Evolutionary conservation across 164 flowering plant species (phyloP).

Genomic region (Amborella trichopoda): DNA sequence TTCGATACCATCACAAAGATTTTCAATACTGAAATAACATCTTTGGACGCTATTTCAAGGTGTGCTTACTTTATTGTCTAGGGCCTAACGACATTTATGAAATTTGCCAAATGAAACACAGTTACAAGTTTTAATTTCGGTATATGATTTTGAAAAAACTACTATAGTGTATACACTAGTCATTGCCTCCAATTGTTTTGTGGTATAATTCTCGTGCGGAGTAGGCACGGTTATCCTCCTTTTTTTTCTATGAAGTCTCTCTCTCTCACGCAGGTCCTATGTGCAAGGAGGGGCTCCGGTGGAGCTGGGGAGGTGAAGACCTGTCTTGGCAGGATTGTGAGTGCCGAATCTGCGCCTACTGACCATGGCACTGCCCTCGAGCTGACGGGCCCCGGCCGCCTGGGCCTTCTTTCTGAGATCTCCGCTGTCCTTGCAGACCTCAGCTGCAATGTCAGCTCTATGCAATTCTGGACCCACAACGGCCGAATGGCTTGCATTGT

Average conservation of each 20-base stretch:
- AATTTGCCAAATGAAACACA: no score
- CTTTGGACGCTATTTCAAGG: no score
- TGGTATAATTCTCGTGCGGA: not conserved
- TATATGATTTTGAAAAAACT: no score
- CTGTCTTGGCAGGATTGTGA: constrained; percentile 15
- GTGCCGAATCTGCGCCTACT: constrained; percentile 19
- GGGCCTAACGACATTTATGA: no score
- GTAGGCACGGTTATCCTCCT: not conserved
- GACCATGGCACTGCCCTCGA: constrained; percentile 48
- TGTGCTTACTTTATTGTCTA: no score
- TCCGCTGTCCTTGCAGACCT: constrained; percentile 57
- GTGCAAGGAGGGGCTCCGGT: constrained; percentile 26
- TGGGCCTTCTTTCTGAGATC: constrained; percentile 69
- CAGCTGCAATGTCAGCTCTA: constrained; percentile 51
- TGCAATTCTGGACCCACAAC: constrained; percentile 83
- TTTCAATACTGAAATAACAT: no score
- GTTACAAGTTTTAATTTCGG: no score
- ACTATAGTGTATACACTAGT: not conserved
- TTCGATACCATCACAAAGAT: no score
- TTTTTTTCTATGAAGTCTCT: not conserved
- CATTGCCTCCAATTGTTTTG: not conserved
- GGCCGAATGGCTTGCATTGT: constrained; percentile 51
- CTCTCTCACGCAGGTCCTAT: constrained; percentile 33
- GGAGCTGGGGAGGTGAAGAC: constrained; percentile 8
- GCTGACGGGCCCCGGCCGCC: constrained; percentile 54